Base-by-base conservation (phyloP, 2,329 filamentous ascomycete genomes). In the Helicocarpus griseus region DNA sequence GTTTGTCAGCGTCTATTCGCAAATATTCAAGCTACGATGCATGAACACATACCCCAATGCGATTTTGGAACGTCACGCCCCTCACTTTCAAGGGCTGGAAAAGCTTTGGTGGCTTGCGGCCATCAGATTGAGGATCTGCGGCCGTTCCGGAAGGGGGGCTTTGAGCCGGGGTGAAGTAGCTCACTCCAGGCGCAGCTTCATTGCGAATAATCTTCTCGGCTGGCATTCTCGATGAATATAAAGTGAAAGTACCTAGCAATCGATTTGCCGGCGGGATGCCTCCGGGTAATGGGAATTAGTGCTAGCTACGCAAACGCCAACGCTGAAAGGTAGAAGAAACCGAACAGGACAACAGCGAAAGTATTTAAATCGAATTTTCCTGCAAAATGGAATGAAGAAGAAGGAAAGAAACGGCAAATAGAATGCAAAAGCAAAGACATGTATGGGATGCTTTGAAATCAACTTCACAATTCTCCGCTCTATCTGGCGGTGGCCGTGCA, bases 41-140 rank as follows among this genome's bases (percentile, higher is more conserved):
- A 4, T 4, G 5, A 21, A 17, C 9, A 56, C 67, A 57, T 60
- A 76, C 73, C 58, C 80, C 77, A 56, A 85, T 81, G 57, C 83
- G 79, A 66, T 85, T 86, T 56, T 82, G 82, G n/a, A 86, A 72
- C 0, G 77, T 80, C n/a, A 82, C 57, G 13, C 78, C 78, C 11
- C 79, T 72, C 48, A 82, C 63, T 61, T 76, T 78, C 48, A 82
- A 65, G 3, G 79, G 78, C 50, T 73, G 72, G 68, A 82, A 82
- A 38, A 82, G 71, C 62, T 82, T 82, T 5, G 79, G 79, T 11
- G 65, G 61, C 14, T 60, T 54, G n/a, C 62, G 57, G 49, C 65
- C 69, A 58, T 69, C 64, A 2, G 68, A 65, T 52, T 72, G 70
- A 4, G 71, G 69, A 50, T 66, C 63, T 38, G 66, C 65, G 9